Percentiles rank a stretch among this genome's conserved stretches.
phyloP scores from a whole-genome alignment of 306 rosid genomes.

The Hippophae gyantsensis region DNA sequence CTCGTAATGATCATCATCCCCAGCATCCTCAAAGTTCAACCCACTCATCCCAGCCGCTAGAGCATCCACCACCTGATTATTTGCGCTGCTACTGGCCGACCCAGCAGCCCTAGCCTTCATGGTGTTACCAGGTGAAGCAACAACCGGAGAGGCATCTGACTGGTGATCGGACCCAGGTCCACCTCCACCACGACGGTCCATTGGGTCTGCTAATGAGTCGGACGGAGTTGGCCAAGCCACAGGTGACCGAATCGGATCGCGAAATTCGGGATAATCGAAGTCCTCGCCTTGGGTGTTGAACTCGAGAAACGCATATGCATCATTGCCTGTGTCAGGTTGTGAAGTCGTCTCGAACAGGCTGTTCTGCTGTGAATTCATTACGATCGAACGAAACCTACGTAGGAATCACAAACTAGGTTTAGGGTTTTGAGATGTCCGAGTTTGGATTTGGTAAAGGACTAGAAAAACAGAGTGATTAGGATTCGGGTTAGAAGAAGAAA shows the following conservation, averaged over 20 bases:
- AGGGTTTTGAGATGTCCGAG: constrained; percentile 32
- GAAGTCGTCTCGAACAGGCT: constrained; percentile 88
- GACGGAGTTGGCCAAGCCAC: constrained; percentile 95
- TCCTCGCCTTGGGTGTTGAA: constrained; percentile 98
- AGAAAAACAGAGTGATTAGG: constrained; percentile 10
- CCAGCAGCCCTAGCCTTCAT: constrained; percentile 46
- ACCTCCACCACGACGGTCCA: constrained; percentile 40
- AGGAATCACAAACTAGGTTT: neutral
- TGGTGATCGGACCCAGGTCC: constrained; percentile 61
- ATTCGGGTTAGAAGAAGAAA: constrained; percentile 31
- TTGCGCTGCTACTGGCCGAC: constrained; percentile 45
- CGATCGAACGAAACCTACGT: neutral
- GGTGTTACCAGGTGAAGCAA: constrained; percentile 63
- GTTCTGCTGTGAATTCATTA: constrained; percentile 81
- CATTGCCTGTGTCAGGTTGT: constrained; percentile 90
- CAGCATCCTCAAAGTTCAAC: constrained; percentile 87
- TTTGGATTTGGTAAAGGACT: neutral
- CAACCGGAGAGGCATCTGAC: constrained; percentile 88
- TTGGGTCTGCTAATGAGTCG: constrained; percentile 62
- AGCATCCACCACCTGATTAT: constrained; percentile 69
- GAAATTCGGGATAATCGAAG: constrained; percentile 90
- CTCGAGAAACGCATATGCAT: constrained; percentile 96
- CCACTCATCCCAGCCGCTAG: constrained; percentile 84
- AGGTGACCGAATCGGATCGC: constrained; percentile 85
- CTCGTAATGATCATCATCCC: constrained; percentile 75